These are phyloP conservation scores for Corynascus novoguineensis DNA, from an alignment of 495 filamentous ascomycete species.

Conservation along the genomic window DNA sequence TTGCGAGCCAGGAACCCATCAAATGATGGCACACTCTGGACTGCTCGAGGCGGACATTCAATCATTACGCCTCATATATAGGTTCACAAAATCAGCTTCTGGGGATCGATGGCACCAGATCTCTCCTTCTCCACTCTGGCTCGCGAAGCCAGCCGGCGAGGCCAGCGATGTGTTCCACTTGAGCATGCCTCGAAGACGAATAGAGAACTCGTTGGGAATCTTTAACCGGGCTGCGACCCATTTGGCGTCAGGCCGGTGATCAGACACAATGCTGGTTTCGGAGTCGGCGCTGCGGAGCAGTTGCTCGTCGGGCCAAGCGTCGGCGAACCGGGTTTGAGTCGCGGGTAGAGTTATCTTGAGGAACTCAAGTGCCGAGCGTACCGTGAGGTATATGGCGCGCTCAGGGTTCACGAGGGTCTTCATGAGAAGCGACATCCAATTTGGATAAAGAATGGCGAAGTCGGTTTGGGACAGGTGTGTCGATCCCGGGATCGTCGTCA, in stretches of 20 bases:
- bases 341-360: constrained; percentile 40
- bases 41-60: neutral
- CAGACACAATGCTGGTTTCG: constrained; percentile 34
- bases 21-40: constrained; percentile 5
- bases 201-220: constrained; percentile 44
- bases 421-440: constrained; percentile 47
- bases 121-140: constrained; percentile 38
- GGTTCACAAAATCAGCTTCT: constrained; percentile 26
- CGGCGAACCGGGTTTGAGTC: constrained; percentile 28
- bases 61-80: constrained; percentile 13
- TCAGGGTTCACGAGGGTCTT: constrained; percentile 53
- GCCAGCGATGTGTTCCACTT: constrained; percentile 15
- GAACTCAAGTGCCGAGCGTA: constrained; percentile 51
- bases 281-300: constrained; percentile 31
- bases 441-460: constrained; percentile 55
- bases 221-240: constrained; percentile 43
- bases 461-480: constrained; percentile 55
- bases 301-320: constrained; percentile 38
- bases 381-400: constrained; percentile 52
- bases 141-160: constrained; percentile 28
- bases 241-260: constrained; percentile 43
- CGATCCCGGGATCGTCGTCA: constrained; percentile 54
- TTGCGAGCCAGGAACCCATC: constrained; percentile 16
- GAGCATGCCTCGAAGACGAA: constrained; percentile 32
- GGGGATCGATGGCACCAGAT: constrained; percentile 48